phyloP scores from a whole-genome alignment of 441 rosid genomes.

The Pelargonium fulgidum region DNA sequence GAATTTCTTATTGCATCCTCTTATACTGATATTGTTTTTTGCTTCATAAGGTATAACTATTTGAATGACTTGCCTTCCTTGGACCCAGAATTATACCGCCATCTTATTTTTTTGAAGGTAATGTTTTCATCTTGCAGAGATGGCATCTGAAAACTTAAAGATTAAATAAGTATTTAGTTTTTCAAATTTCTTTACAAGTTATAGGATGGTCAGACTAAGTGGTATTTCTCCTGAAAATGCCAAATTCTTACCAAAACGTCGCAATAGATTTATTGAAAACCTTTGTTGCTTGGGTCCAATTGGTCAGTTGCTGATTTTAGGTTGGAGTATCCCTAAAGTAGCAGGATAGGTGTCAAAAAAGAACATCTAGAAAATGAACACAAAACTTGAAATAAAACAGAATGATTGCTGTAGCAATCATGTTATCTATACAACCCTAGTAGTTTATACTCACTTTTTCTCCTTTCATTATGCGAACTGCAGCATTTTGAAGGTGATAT shows the following conservation, averaged over 20 bases:
- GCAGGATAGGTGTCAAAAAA: not conserved
- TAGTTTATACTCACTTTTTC: constrained; percentile 7
- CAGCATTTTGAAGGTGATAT: constrained; percentile 86
- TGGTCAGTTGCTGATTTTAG: not conserved
- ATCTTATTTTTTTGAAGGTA: constrained; percentile 95
- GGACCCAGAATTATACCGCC: constrained; percentile 95
- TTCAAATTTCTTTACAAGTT: not conserved
- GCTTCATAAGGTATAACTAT: constrained; percentile 69
- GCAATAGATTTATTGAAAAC: not conserved
- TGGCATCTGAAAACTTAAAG: not conserved
- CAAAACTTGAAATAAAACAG: not conserved
- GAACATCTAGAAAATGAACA: not conserved
- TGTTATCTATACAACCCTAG: not conserved
- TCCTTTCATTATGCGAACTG: constrained; percentile 16
- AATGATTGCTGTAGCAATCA: not conserved
- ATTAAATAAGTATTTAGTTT: not conserved
- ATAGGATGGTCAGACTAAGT: constrained; percentile 2
- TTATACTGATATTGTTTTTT: constrained; percentile 12
- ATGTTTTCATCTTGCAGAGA: constrained; percentile 14
- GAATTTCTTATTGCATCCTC: constrained; percentile 5
- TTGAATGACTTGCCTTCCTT: constrained; percentile 93
- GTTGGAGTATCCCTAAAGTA: not conserved
- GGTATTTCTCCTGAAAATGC: not conserved
- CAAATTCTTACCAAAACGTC: too few species aligned
- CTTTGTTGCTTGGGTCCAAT: not conserved